Evolutionary conservation across 768 basidiomycete species (phyloP), one percentile per base, ranked within the genome.

Genomic region (Mycena amicta): DNA sequence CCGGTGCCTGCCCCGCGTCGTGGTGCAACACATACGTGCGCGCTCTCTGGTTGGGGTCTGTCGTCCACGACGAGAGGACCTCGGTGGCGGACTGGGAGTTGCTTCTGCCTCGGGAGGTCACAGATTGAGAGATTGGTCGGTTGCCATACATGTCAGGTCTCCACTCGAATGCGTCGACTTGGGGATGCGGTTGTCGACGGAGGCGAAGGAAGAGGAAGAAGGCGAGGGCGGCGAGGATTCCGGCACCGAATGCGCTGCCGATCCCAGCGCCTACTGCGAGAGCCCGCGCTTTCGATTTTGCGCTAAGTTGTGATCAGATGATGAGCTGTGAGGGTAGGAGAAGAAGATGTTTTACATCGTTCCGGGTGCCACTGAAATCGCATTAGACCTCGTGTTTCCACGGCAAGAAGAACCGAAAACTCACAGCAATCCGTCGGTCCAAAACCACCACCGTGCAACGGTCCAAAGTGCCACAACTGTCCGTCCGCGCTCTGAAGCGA

Each of bases 381-480:
- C 27, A 49, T 49, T 49, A 27, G 11, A 20, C 5, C 1, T 56
- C 5, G 12, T 3, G 23, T 25, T 40, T 28, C 1, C 3, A 40
- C n/a, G 4, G 5, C 1, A 0, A 39, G 23, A 4, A 50, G 0
- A 13, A n/a, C n/a, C n/a, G n/a, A n/a, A 28, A 29, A 15, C 62
- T 41, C 30, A 60, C 58, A 68, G 57, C 83, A 83, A 18, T 65
- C 68, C 16, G 69, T 75, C 1, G 74, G 63, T 4, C 74, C 73
- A 29, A 67, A 68, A 1, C 77, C 77, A 8, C 80, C 79, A 3
- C 77, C 77, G 40, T 77, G 79, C 56, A 83, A 62, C 0, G 83
- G 83, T 1, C 83, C 83, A 56, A 77, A 78, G 1, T 77, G 68
- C 83, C 83, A 85, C 25, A 70, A 60, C 18, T 72, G 65, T 3